Conservation (phyloP, 257 asterid genomes). For the Nyctanthes arbortristis region DNA sequence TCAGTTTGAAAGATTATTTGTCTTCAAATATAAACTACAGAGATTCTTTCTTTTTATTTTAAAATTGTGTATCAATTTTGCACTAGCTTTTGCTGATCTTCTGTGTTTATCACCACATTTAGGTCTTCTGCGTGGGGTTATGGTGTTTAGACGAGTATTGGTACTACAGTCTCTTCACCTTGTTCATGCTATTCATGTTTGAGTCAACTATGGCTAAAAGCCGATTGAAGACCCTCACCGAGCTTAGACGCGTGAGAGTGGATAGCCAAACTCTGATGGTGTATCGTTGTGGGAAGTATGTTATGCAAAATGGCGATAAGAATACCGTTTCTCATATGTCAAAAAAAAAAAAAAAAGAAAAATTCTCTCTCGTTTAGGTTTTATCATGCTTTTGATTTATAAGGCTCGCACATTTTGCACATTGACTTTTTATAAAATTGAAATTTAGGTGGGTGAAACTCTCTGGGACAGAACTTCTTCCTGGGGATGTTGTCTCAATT, state of each 20-base stretch:
- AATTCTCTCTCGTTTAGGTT: neutral
- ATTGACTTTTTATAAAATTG: constrained; percentile 31
- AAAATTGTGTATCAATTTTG: neutral
- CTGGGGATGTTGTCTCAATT: constrained; percentile 96
- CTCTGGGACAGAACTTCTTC: constrained; percentile 90
- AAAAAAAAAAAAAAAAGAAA: no score
- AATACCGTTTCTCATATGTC: no score
- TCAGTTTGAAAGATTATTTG: constrained; percentile 6
- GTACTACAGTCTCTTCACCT: constrained; percentile 94
- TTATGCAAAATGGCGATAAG: constrained; percentile 3
- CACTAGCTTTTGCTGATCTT: constrained; percentile 8
- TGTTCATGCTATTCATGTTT: constrained; percentile 97
- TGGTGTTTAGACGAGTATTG: constrained; percentile 99
- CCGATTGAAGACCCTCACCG: constrained; percentile 88
- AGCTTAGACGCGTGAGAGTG: constrained; percentile 95
- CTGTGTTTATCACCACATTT: constrained; percentile 31
- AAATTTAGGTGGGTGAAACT: constrained; percentile 81
- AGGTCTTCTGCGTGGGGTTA: constrained; percentile 97
- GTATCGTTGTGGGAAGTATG: constrained; percentile 98
- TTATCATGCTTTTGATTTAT: constrained; percentile 8
- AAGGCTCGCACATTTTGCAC: constrained; percentile 17
- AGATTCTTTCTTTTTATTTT: neutral
- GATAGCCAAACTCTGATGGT: constrained; percentile 88
- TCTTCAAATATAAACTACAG: neutral
- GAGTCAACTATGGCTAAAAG: constrained; percentile 99